Evolutionary conservation across 2,329 filamentous ascomycete genomes (phyloP), one percentile per base, ranked within the genome.

Genomic region (Aspergillus terreus): DNA sequence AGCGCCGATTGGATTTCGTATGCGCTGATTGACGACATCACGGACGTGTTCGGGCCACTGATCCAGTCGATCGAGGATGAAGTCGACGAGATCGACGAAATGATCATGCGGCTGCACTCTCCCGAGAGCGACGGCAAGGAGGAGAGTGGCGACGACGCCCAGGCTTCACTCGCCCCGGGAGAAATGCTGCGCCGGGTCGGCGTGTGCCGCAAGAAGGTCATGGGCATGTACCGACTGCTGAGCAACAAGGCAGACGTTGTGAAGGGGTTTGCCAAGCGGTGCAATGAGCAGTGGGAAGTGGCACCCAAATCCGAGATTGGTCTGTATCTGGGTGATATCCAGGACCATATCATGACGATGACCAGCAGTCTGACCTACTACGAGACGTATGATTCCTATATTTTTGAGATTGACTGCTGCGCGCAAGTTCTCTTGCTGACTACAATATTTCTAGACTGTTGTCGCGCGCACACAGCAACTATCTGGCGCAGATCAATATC

Each of bases 271-370:
- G 94, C 94, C 4, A 99, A 99, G 75, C 82, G 94, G 12, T 99
- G 94, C 75, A 99, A 96, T 66, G 92, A 99, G 76, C 88, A 95
- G 58, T 99, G 92, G 91, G 89, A 96, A 62, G 89, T 99, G 53
- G 92, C 94, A 5, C 94, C 94, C 10, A 83, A 92, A 56, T 94
- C 88, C 32, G 94, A 99, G 69, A 97, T 99, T 67, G 94, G 94
- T n/a, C 75, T 99, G 48, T 99, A 97, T 72, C 77, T 99, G 52
- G 94, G 94, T 56, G 94, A 99, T 75, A 99, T 99, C 58, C 94
- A 99, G 71, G 94, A 99, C 76, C 94, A 99, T 69, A 97, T 99
- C 62, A 86, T 99, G 62, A 99, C 94, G 57, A 99, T 99, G 94
- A 97, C 92, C 35, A 89, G 88, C 47, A 99, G 97, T 68, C 74